Base-by-base conservation (phyloP, 2,329 filamentous ascomycete species). In the Zymoseptoria pseudotritici region DNA sequence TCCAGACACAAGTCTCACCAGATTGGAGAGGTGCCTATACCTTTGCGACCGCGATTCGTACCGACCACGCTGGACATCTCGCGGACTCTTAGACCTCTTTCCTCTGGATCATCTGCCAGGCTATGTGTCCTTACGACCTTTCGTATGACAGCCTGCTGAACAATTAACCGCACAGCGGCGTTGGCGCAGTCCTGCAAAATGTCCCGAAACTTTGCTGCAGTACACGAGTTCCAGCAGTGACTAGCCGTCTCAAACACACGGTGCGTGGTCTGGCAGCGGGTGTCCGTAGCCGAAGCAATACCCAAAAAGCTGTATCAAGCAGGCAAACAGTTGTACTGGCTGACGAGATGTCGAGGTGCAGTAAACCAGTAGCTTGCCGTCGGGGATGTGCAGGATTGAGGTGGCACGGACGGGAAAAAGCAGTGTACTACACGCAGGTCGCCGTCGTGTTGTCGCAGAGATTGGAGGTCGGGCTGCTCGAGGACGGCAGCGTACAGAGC, bases 21-120 rank as follows among this genome's bases (percentile, higher is more conserved):
- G 59, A 63, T 59, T 54, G 66, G 68, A 63, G 63, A 65, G 57
- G 69, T 72, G 63, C 70, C 72, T 65, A 73, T 72, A 63, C 72
- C 71, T 69, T 68, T 72, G 65, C 69, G 71, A 70, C 68, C 65
- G 61, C 64, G 65, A 57, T 70, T 66, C 62, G 64, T 63, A 60
- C 66, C 62, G 49, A 63, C 62, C 63, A 62, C 68, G 66, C 67
- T 67, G 68, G 67, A 70, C 70, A 72, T 72, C 54, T 63, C 61
- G 60, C 60, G 62, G 56, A 55, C 50, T 60, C 31, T 60, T 51
- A 46, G 57, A 62, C 54, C 59, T 62, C 54, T 54, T 60, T 46
- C 26, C 46, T 52, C 53, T 53, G 17, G 54, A 58, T 46, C 29
- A 22, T 50, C 53, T 56, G 54, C 49, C 42, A 26, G 46, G 36